Evolutionary conservation across 768 basidiomycete species (phyloP).

Genomic region (Russula sp.): DNA sequence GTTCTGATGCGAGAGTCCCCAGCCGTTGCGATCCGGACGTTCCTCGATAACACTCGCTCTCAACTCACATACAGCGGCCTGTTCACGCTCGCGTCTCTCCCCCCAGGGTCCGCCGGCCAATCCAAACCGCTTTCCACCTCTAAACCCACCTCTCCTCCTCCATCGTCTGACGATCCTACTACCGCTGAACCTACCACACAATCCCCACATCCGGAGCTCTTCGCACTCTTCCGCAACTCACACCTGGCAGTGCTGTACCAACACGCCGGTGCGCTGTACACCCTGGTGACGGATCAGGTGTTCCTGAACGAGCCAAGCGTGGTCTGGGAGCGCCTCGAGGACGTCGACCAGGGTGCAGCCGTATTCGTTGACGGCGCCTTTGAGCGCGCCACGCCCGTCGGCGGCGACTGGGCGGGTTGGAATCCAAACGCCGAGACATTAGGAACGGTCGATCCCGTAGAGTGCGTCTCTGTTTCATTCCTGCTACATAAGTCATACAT

Average conservation of each 20-base stretch:
- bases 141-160: not conserved
- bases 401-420: constrained; percentile 75
- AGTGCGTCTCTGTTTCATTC: constrained; percentile 40
- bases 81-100: constrained; percentile 54
- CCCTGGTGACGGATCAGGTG: constrained; percentile 78
- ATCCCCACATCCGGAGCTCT: constrained; percentile 32
- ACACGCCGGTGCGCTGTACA: constrained; percentile 49
- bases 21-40: constrained; percentile 64
- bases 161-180: constrained; percentile 19
- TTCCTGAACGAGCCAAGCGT: constrained; percentile 72
- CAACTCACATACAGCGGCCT: constrained; percentile 87
- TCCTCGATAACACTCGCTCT: constrained; percentile 63
- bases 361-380: constrained; percentile 76
- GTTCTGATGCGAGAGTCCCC: not conserved
- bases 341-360: constrained; percentile 73
- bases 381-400: constrained; percentile 52
- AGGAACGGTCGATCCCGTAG: constrained; percentile 41
- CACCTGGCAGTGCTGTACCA: constrained; percentile 87
- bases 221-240: constrained; percentile 87
- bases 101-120: not conserved
- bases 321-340: constrained; percentile 88
- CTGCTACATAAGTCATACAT: not conserved
- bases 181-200: constrained; percentile 31
- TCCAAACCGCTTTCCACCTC: not conserved
- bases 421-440: constrained; percentile 48